A percentile compares a stretch with the other conserved stretches of the same genome.
Evolutionary conservation across 2,329 filamentous ascomycete species (phyloP).

Genomic region (Septoria linicola): DNA sequence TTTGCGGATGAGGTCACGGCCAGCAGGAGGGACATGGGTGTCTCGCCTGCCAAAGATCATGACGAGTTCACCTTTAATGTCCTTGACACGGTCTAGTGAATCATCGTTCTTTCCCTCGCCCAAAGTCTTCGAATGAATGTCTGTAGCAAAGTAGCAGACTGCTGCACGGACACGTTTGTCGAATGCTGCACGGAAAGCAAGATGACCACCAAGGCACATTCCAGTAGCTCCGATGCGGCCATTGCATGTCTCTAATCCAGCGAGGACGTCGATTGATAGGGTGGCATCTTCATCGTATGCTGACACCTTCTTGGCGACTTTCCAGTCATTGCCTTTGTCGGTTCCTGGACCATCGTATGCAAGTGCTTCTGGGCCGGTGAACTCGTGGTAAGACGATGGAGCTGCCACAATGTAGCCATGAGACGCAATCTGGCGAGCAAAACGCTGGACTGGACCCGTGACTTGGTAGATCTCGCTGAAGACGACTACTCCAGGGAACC

Average conservation of each 20-base stretch:
- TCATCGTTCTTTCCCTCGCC: constrained; percentile 67
- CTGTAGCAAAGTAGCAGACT: constrained; percentile 89
- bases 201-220: constrained; percentile 92
- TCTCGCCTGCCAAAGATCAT: constrained; percentile 93
- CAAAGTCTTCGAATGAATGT: constrained; percentile 77
- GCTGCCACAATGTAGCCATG: constrained; percentile 93
- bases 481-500: constrained; percentile 81
- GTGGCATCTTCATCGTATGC: constrained; percentile 71
- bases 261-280: constrained; percentile 44
- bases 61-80: constrained; percentile 72
- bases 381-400: constrained; percentile 90
- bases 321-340: constrained; percentile 82
- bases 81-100: constrained; percentile 55
- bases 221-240: constrained; percentile 57
- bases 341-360: constrained; percentile 86
- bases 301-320: constrained; percentile 72
- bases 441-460: constrained; percentile 83
- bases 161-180: constrained; percentile 74
- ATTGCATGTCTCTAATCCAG: constrained; percentile 54
- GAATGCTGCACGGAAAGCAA: constrained; percentile 71
- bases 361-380: constrained; percentile 78
- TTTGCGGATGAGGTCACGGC: constrained; percentile 77
- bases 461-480: constrained; percentile 94
- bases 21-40: constrained; percentile 80
- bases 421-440: constrained; percentile 85